Conservation (phyloP, 225 moss, liverwort and hornwort genomes). For the Asterella californica region DNA sequence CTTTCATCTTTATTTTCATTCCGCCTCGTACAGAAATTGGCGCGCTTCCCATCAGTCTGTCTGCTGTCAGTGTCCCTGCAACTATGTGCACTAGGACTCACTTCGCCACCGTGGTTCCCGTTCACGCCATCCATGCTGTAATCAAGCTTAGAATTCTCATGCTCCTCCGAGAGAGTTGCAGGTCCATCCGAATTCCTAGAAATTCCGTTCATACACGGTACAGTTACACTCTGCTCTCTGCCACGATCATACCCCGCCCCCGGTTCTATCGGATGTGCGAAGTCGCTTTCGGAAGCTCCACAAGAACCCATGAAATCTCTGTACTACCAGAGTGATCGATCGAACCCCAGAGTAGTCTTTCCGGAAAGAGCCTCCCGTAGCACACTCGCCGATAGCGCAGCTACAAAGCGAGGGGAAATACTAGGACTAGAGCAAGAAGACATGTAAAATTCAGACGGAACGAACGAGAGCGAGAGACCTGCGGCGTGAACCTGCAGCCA, state of each 20-base stretch:
- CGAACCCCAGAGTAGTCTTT: not conserved
- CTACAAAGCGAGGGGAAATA: no score
- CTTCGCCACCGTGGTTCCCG: not conserved
- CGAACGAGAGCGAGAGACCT: no score
- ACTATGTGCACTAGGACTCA: not conserved
- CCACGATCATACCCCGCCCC: not conserved
- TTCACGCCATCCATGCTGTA: not conserved
- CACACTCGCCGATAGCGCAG: no score
- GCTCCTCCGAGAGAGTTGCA: not conserved
- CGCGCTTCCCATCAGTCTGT: constrained; percentile 48
- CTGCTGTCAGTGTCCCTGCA: not conserved
- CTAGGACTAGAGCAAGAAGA: no score
- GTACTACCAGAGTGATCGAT: not conserved
- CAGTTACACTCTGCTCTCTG: not conserved
- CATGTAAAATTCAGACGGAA: no score
- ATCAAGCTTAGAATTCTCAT: not conserved
- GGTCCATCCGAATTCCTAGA: not conserved
- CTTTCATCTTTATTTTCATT: constrained; percentile 46
- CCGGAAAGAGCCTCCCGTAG: not conserved
- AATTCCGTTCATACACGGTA: not conserved
- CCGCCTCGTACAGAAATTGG: constrained; percentile 44
- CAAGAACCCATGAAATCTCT: constrained; percentile 15
- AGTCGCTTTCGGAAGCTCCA: not conserved
- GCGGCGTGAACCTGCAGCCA: no score
- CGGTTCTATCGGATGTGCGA: not conserved